phyloP scores from a whole-genome alignment of 257 asterid species.

The Capsicum pubescens region DNA sequence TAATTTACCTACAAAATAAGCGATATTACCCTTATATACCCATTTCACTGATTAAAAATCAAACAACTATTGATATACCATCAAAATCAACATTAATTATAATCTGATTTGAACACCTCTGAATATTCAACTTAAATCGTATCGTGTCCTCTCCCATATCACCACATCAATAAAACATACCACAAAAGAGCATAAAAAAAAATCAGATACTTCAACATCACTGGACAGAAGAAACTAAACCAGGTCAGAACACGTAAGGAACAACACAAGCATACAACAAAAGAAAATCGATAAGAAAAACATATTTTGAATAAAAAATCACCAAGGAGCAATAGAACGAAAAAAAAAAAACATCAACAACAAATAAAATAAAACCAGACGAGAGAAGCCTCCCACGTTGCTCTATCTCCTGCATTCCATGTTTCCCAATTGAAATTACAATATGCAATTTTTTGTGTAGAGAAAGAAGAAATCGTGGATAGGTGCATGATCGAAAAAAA shows the following conservation, averaged over 20 bases:
- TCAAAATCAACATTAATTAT: background rate
- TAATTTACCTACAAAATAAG: conserved; percentile 21
- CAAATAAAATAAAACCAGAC: no score
- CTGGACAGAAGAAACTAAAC: background rate
- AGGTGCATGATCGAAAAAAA: no score
- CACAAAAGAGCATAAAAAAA: no score
- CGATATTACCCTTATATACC: background rate
- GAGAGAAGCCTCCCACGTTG: background rate
- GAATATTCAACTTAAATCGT: background rate
- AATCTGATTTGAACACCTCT: background rate
- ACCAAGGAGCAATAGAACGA: background rate
- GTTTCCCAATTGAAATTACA: no score
- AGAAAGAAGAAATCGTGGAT: no score
- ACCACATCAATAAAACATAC: background rate
- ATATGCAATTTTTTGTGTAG: no score
- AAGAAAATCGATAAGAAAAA: background rate
- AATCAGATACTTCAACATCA: no score
- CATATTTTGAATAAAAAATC: no score
- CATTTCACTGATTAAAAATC: background rate
- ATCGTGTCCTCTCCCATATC: background rate
- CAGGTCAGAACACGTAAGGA: background rate
- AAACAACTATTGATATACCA: background rate
- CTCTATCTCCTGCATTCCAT: no score
- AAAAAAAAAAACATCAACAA: background rate
- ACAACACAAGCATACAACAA: background rate